Evolutionary conservation across 192 early-diverging fungal species (phyloP), one percentile per base, ranked within the genome.

Genomic region (Entophlyctis helioformis): DNA sequence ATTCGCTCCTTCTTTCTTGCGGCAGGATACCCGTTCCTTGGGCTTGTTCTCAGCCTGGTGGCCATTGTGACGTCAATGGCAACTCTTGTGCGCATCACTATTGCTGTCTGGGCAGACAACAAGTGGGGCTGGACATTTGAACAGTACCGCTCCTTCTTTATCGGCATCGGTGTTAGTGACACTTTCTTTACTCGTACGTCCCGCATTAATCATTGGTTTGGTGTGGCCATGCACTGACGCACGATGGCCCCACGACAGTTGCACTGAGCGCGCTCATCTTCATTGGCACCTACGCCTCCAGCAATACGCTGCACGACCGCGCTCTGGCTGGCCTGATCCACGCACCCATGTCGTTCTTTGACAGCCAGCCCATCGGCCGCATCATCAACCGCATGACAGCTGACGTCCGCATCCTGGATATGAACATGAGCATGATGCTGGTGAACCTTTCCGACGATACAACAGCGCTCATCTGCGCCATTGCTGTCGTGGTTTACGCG

Each of bases 361-460:
- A n/a, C n/a, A n/a, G n/a, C n/a, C n/a, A n/a, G n/a, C n/a, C n/a
- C n/a, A n/a, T n/a, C n/a, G n/a, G n/a, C n/a, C n/a, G n/a, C n/a
- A n/a, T n/a, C n/a, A n/a, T n/a, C n/a, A n/a, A n/a, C n/a, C n/a
- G n/a, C n/a, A n/a, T n/a, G n/a, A n/a, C n/a, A n/a, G n/a, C n/a
- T n/a, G 57, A 58, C 27, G 22, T 58, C 7, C 13, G 39, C 10
- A 12, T 3, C 3, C 12, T 49, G 1, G 53, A 56, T 51, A 3
- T 21, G 16, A 1, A 19, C 6, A 1, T 51, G 22, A 15, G 20
- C 15, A 19, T 13, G 7, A 13, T 29, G 0, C 1, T 51, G 8
- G 46, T 28, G 19, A 1, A 28, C 22, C 16, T 48, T 11, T 22
- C 10, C n/a, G 6, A 19, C 10, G 20, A 41, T n/a, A 6, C 8